Conservation (phyloP, 352 stramenopile species). For the Phytophthora chlamydospora region DNA sequence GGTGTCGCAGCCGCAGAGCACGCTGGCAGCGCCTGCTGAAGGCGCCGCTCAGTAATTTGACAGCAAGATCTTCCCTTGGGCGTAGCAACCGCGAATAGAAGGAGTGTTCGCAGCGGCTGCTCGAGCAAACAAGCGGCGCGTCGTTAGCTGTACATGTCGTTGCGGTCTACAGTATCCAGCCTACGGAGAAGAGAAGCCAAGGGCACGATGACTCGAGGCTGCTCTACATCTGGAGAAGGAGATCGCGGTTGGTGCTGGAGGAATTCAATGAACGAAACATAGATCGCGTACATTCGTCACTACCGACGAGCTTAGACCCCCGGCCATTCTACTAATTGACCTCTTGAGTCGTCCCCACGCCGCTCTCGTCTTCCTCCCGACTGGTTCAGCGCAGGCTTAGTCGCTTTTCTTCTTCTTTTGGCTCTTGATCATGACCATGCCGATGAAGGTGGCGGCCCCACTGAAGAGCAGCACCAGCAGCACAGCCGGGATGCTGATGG, state of each 20-base stretch:
- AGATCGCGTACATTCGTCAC: constrained; percentile 26
- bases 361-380: constrained; percentile 1
- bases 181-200: neutral
- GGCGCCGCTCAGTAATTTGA: constrained; percentile 54
- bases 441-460: constrained; percentile 86
- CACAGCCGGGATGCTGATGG: constrained; percentile 86
- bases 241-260: constrained; percentile 9
- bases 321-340: constrained; percentile 20
- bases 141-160: constrained; percentile 30
- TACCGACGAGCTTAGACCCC: constrained; percentile 13
- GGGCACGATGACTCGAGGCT: constrained; percentile 7
- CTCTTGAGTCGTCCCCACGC: neutral
- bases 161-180: constrained; percentile 12
- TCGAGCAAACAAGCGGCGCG: neutral
- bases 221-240: constrained; percentile 20
- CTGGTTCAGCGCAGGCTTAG: constrained; percentile 17
- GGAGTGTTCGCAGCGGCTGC: neutral
- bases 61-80: constrained; percentile 13
- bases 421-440: constrained; percentile 90
- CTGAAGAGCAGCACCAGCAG: constrained; percentile 89
- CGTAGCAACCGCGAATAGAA: constrained; percentile 7
- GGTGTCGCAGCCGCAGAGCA: constrained; percentile 71
- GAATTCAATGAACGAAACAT: constrained; percentile 26
- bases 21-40: constrained; percentile 45
- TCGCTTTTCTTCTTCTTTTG: constrained; percentile 77